Evolutionary conservation across 176 grass and related monocot genomes (phyloP), one percentile per base, ranked within the genome.

Genomic region (Leersia perrieri): DNA sequence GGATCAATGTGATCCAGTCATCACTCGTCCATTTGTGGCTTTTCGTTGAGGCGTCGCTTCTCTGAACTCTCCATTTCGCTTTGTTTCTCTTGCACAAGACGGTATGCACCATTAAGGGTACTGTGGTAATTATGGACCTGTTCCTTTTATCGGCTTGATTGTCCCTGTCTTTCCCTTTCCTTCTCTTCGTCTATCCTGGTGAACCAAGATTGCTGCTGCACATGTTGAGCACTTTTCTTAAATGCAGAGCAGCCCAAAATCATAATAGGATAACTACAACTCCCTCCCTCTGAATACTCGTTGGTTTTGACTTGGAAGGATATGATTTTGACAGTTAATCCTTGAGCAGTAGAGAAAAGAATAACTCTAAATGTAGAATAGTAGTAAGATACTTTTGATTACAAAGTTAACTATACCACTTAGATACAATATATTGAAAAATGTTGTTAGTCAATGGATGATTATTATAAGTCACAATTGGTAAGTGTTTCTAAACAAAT

Each of bases 31-130:
- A 7, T 53, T 16, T 53, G 6, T 53, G 49, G 49, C 49, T 75
- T 85, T 58, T 25, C 18, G 60, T 60, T 80, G 84, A 14, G 16
- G 11, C 42, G 61, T 80, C 60, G 41, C 33, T 78, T 39, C 41
- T 29, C 41, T 25, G 7, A 33, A 53, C 71, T 7, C 28, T 28
- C 22, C 51, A 44, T 71, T 85, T 63, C 74, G 38, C 55, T 32
- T 49, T 53, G 23, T 63, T 63, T 75, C 22, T n/a, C 63, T 51
- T 63, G 55, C 25, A 51, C 30, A 25, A 72, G 51, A 78, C 60
- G 51, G 20, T 16, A 25, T 18, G 13, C 22, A 58, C n/a, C 9
- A 11, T 58, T 25, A 58, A 58, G 53, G 51, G 53, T 11, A 11
- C 16, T 11, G 31, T 33, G 3, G 26, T 35, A 30, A 41, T 9